phyloP scores from a whole-genome alignment of 2,329 filamentous ascomycete genomes.

The Emmonsiellopsis sp. region DNA sequence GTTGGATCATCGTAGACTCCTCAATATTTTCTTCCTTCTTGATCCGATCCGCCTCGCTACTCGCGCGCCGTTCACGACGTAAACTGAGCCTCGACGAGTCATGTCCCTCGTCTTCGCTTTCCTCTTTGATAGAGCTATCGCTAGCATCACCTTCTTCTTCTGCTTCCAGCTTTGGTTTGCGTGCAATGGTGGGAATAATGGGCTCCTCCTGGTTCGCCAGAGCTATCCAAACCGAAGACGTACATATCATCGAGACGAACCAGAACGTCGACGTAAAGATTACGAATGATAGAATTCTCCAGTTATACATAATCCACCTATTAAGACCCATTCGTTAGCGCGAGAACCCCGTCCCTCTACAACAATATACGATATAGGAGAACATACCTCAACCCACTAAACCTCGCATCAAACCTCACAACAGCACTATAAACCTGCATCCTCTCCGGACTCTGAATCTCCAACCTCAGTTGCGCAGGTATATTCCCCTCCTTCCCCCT shows the following conservation, averaged over 20 bases:
- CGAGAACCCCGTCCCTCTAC: background rate
- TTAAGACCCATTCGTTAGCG: background rate
- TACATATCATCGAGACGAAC: slow-evolving; percentile 61
- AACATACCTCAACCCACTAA: slow-evolving; percentile 58
- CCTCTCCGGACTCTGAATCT: slow-evolving; percentile 58
- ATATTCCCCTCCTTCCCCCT: slow-evolving; percentile 41
- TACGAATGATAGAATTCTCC: slow-evolving; percentile 61
- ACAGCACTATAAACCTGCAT: slow-evolving; percentile 68
- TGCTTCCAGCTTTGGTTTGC: slow-evolving; percentile 12
- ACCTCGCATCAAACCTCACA: slow-evolving; percentile 63
- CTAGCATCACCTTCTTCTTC: slow-evolving; percentile 7
- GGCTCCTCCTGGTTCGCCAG: slow-evolving; percentile 30
- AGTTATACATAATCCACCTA: slow-evolving; percentile 78
- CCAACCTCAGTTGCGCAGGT: slow-evolving; percentile 49
- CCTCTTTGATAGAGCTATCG: slow-evolving; percentile 16
- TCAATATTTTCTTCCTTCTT: slow-evolving; percentile 24
- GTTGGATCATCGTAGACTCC: slow-evolving; percentile 13
- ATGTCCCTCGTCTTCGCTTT: slow-evolving; percentile 10
- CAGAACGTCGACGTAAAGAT: slow-evolving; percentile 67
- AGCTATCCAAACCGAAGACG: slow-evolving; percentile 55
- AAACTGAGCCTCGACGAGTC: background rate
- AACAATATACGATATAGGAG: background rate
- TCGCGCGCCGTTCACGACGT: background rate
- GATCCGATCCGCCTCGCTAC: slow-evolving; percentile 12
- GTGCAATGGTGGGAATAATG: background rate